A percentile compares a stretch with the other conserved stretches of the same genome.
Conservation (phyloP, 2,329 filamentous ascomycete species). For the Neophaeococcomyces aloes region DNA sequence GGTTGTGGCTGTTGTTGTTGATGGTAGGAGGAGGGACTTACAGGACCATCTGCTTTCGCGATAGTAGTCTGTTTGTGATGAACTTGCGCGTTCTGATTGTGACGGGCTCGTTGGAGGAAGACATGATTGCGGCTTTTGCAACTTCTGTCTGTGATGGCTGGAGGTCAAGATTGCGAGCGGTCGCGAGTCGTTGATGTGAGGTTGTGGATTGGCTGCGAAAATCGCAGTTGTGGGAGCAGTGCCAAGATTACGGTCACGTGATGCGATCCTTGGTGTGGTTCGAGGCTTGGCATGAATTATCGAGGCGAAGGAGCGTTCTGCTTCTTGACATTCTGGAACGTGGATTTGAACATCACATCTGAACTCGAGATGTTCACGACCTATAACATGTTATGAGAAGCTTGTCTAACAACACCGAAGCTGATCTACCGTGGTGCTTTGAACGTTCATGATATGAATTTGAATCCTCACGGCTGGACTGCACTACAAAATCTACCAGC, state of each 20-base stretch:
- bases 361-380: no score
- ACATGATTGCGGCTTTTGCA: constrained; percentile 59
- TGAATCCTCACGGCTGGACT: constrained; percentile 1
- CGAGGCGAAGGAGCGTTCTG: no score
- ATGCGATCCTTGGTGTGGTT: constrained; percentile 15
- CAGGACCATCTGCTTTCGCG: constrained; percentile 99
- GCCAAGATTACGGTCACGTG: no score
- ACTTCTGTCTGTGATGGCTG: not conserved
- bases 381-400: no score
- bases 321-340: no score
- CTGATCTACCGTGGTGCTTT: no score
- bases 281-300: no score
- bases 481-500: constrained; percentile 1
- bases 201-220: constrained; percentile 7
- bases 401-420: no score
- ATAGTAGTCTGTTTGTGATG: constrained; percentile 98
- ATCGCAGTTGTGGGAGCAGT: constrained; percentile 6
- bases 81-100: constrained; percentile 98
- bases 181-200: constrained; percentile 3
- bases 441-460: not conserved
- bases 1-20: not conserved
- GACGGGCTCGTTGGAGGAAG: constrained; percentile 54
- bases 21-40: constrained; percentile 47
- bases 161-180: constrained; percentile 3
- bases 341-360: no score